Evolutionary conservation across 2,329 filamentous ascomycete species (phyloP).

Genomic region (Boeremia exigua): DNA sequence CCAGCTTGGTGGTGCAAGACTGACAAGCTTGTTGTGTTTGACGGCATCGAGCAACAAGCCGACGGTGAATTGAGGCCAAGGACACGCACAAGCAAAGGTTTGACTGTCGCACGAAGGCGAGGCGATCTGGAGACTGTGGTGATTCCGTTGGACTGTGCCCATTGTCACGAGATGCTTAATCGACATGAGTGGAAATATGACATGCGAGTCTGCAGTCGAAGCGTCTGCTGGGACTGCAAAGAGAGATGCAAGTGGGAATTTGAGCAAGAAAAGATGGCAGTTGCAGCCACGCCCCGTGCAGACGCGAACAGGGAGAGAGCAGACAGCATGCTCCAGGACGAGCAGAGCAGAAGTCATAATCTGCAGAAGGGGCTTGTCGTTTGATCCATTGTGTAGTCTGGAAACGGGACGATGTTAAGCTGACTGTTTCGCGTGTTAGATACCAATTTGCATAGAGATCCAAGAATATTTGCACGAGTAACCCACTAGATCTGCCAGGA

Average conservation of each 20-base stretch:
- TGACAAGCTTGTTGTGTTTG: slow-evolving; percentile 43
- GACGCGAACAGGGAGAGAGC: slow-evolving; percentile 35
- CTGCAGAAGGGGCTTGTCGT: background rate
- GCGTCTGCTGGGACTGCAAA: slow-evolving; percentile 44
- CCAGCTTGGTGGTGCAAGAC: slow-evolving; percentile 47
- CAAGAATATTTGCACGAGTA: background rate
- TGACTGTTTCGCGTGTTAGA: slow-evolving; percentile 4
- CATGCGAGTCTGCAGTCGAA: slow-evolving; percentile 39
- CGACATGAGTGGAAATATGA: slow-evolving; percentile 45
- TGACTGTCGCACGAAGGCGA: slow-evolving; percentile 37
- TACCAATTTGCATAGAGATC: slow-evolving; percentile 13
- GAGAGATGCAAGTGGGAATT: slow-evolving; percentile 43
- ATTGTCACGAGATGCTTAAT: slow-evolving; percentile 45
- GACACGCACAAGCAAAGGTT: slow-evolving; percentile 40
- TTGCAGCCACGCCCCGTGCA: slow-evolving; percentile 8
- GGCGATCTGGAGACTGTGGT: slow-evolving; percentile 40
- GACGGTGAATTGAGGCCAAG: slow-evolving; percentile 22
- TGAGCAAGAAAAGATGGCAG: slow-evolving; percentile 24
- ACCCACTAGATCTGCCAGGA: no score
- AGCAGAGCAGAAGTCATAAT: slow-evolving; percentile 8
- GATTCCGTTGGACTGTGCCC: slow-evolving; percentile 39
- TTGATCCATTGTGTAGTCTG: slow-evolving; percentile 15
- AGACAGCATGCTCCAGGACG: slow-evolving; percentile 41
- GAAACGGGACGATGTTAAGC: background rate
- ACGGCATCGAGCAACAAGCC: slow-evolving; percentile 28